Evolutionary conservation across 306 rosid species (phyloP).

Genomic region (Leucaena leucocephala): DNA sequence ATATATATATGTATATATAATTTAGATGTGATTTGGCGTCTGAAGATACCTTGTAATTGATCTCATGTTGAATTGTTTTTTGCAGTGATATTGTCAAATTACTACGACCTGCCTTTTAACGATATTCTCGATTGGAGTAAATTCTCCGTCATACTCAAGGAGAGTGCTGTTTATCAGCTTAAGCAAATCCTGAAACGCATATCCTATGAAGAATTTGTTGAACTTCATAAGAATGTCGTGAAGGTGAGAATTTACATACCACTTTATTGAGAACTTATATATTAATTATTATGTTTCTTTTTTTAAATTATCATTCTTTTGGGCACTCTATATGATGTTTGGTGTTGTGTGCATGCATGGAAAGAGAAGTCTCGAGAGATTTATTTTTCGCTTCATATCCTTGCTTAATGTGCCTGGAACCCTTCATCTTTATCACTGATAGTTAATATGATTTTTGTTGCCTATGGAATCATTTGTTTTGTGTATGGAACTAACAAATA

Average conservation of each 20-base stretch:
- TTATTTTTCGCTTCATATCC: not conserved
- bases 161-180: conserved; percentile 82
- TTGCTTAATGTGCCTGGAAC: conserved; percentile 2
- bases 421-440: not conserved
- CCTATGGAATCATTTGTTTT: conserved; percentile 22
- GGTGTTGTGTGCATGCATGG: not conserved
- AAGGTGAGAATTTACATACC: conserved; percentile 56
- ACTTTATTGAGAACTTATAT: not conserved
- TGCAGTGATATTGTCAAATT: conserved; percentile 92
- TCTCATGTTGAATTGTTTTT: conserved; percentile 39
- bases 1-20: not conserved
- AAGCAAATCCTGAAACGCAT: conserved; percentile 81
- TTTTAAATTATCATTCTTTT: not conserved
- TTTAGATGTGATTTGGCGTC: conserved; percentile 31
- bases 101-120: conserved; percentile 94
- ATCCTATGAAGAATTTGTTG: conserved; percentile 63
- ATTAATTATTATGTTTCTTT: too few relatives aligned
- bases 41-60: conserved; percentile 25
- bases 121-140: conserved; percentile 92
- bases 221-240: conserved; percentile 72
- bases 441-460: conserved; percentile 26
- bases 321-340: not conserved
- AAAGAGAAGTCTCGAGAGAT: not conserved
- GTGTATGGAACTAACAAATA: conserved; percentile 30
- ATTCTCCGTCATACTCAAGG: conserved; percentile 77